A percentile compares a stretch with the other conserved stretches of the same genome.
Conservation (phyloP, 441 rosid species). For the Syzygium malaccense region DNA sequence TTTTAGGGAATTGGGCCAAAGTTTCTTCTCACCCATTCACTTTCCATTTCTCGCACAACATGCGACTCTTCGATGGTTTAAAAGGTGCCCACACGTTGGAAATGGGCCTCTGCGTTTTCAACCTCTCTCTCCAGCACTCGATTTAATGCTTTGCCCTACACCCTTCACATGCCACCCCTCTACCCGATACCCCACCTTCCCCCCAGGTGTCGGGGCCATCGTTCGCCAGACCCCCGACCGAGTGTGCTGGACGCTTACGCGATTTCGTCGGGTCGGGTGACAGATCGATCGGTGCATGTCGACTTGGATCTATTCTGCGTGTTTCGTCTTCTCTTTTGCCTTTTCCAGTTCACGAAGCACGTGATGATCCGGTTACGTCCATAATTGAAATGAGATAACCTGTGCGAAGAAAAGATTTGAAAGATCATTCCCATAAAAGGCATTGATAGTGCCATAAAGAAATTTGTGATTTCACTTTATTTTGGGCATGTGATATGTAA, state of each 20-base stretch:
- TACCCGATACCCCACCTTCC: background rate
- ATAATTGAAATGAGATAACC: background rate
- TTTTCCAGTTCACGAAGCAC: accelerated
- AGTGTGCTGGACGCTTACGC: background rate
- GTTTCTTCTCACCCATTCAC: background rate
- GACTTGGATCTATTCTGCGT: background rate
- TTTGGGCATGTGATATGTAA: background rate
- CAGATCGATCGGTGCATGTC: background rate
- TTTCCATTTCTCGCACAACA: background rate
- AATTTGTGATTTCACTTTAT: background rate
- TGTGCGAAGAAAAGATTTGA: background rate
- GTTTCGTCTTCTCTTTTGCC: background rate
- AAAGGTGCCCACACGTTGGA: background rate
- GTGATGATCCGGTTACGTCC: background rate
- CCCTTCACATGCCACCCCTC: background rate
- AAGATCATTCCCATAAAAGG: background rate
- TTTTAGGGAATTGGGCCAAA: too few relatives aligned
- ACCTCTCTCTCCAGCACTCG: background rate
- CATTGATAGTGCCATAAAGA: background rate
- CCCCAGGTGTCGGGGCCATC: background rate
- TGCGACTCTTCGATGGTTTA: background rate
- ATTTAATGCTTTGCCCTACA: background rate
- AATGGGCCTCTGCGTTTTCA: background rate
- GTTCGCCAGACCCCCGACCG: background rate
- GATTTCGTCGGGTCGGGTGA: too few relatives aligned